Evolutionary conservation across 192 early-diverging fungal genomes (phyloP), one percentile per base, ranked within the genome.

Genomic region (Dimargaris cristalligena): DNA sequence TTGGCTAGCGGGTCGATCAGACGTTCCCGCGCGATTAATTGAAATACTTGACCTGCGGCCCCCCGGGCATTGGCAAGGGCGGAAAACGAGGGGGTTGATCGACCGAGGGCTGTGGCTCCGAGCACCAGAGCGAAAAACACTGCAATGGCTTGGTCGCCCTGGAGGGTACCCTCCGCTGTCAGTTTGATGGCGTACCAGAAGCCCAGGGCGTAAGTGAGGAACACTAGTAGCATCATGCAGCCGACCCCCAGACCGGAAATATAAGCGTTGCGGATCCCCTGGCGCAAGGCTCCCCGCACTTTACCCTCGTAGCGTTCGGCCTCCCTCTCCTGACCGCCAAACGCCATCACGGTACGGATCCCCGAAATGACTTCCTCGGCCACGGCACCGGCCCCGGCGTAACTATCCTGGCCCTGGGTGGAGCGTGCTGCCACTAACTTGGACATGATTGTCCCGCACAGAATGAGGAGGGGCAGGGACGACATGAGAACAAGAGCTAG

Each of bases 91-190:
- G 88, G 82, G 13, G 84, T 78, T 1, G 84, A 66, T 20, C 80
- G 74, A 28, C 81, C 81, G 41, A 94, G 69, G 3, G 84, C 72
- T 35, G 88, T 81, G 14, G 81, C 72, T 55, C 91, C 92, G 44
- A 94, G 85, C 2, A 94, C 75, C 68, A 97, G 78, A 44, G 87
- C 74, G 66, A 94, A 90, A 65, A 97, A 95, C 44, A 88, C 87
- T 56, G 80, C 87, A 26, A 92, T 67, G 28, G 94, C 84, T 25
- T 76, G 61, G 3, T 61, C 76, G 10, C 71, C 58, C 0, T 33
- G 22, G 74, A 86, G 78, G 0, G 63, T 26, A 26, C 63, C 62
- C 26, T 72, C 64, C 41, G 76, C 62, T 60, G 83, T 78, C 34
- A 83, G 74, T 30, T 67, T 67, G 45, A 80, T 64, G 45, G 89